Percentiles rank a stretch among this genome's conserved stretches.
phyloP scores from a whole-genome alignment of 805 yeast species.

The Sugiyamaella chiloensis region DNA sequence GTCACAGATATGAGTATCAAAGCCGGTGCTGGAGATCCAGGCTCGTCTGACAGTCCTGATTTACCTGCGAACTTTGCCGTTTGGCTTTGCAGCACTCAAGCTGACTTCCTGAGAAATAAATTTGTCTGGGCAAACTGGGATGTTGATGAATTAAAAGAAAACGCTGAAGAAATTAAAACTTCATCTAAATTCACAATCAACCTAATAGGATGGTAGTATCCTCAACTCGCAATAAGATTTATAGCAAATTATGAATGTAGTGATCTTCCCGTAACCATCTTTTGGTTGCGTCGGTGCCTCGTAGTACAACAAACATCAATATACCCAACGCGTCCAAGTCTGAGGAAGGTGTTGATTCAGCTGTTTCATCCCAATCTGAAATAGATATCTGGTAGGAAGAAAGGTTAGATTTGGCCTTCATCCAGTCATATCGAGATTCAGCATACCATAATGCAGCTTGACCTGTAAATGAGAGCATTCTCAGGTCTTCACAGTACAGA shows the following conservation, averaged over 20 bases:
- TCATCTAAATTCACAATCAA: background rate
- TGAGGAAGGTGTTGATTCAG: background rate
- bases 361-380: background rate
- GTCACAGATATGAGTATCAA: background rate
- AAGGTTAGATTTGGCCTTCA: background rate
- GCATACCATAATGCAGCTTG: background rate
- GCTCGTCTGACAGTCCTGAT: background rate
- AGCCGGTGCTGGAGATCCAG: background rate
- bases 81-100: background rate
- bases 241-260: background rate
- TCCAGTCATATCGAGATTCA: background rate
- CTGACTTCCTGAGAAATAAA: background rate
- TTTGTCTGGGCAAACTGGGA: constrained; percentile 4
- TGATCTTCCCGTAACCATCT: background rate
- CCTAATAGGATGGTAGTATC: background rate
- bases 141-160: background rate
- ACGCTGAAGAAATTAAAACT: background rate
- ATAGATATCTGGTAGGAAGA: background rate
- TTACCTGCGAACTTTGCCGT: background rate
- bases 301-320: background rate
- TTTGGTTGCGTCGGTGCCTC: background rate
- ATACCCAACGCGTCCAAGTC: background rate
- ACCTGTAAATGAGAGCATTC: background rate
- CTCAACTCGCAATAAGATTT: too few relatives aligned
- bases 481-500: background rate